phyloP scores from a whole-genome alignment of 2,329 filamentous ascomycete genomes.

The Penicillium digitatum region DNA sequence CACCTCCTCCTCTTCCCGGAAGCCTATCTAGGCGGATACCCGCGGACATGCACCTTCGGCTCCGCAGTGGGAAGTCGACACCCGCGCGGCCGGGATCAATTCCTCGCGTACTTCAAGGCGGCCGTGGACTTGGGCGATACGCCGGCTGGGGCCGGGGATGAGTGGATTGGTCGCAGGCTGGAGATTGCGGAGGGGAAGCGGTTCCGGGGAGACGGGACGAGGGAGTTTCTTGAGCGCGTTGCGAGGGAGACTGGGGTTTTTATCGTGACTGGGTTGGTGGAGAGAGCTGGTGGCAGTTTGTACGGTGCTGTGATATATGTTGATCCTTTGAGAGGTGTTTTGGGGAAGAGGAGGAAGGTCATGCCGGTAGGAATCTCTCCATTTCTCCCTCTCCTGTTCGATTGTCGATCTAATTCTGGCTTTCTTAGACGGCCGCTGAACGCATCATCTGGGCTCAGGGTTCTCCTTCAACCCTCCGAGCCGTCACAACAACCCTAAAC shows the following conservation, averaged over 20 bases:
- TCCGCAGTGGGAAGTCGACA: conserved; percentile 66
- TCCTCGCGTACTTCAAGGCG: conserved; percentile 56
- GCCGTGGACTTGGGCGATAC: not conserved
- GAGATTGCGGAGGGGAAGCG: not conserved
- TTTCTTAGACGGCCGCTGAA: not conserved
- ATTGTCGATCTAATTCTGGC: not conserved
- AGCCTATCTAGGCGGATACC: conserved; percentile 87
- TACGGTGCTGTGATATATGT: conserved; percentile 83
- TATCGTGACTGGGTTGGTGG: conserved; percentile 74
- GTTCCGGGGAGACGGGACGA: not conserved
- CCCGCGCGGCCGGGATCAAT: conserved; percentile 73
- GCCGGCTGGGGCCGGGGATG: not conserved
- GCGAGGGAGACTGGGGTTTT: conserved; percentile 53
- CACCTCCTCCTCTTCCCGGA: conserved; percentile 84
- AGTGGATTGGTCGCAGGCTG: not conserved
- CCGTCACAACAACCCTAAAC: conserved; percentile 72
- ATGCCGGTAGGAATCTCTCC: conserved; percentile 62
- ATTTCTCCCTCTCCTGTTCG: not conserved
- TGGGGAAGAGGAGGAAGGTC: conserved; percentile 87
- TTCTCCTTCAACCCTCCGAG: conserved; percentile 70
- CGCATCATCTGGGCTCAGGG: conserved; percentile 42
- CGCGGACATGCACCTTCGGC: conserved; percentile 78
- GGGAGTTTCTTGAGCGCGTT: not conserved
- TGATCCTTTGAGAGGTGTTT: conserved; percentile 64
- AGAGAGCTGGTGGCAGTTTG: conserved; percentile 72